Percentiles rank a stretch among this genome's conserved stretches.
Conservation (phyloP, 352 stramenopile genomes). For the Phytophthora europaea region DNA sequence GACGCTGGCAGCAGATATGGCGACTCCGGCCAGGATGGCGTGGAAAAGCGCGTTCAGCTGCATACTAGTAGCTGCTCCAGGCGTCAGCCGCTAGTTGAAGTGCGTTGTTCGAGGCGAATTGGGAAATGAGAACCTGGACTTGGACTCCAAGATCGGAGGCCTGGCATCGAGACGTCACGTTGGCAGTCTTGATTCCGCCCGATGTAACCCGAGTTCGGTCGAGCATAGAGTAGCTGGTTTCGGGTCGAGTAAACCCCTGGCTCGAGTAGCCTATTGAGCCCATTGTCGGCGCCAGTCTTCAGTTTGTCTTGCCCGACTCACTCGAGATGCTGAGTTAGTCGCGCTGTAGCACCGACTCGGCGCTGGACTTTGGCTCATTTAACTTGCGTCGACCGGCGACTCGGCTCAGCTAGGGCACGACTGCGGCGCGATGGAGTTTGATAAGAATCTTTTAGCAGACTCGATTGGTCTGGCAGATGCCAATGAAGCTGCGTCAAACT, state of each 20-base stretch:
- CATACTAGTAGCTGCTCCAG: constrained; percentile 4
- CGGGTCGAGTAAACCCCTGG: background rate
- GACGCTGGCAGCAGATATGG: background rate
- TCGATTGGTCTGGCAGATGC: constrained; percentile 9
- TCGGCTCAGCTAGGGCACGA: background rate
- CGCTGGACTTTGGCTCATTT: constrained; percentile 10
- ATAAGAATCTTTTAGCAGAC: background rate
- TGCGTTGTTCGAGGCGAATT: constrained; percentile 14
- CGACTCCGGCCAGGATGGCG: constrained; percentile 1
- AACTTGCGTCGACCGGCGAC: constrained; percentile 5
- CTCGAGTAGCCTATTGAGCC: background rate
- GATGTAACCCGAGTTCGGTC: background rate
- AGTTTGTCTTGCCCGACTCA: background rate
- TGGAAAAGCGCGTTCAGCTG: background rate
- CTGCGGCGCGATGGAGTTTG: background rate
- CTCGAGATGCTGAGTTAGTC: background rate
- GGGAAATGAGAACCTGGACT: constrained; percentile 13
- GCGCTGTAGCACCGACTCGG: background rate
- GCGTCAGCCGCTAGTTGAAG: background rate
- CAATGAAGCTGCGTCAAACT: constrained; percentile 1
- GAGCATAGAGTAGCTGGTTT: constrained; percentile 3
- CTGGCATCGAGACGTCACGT: background rate
- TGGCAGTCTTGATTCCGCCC: background rate
- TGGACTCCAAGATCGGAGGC: background rate
- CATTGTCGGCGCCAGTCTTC: background rate